These are phyloP conservation scores for Colletotrichum sp. DNA, from an alignment of 2,329 filamentous ascomycete species.

Conservation along the genomic window DNA sequence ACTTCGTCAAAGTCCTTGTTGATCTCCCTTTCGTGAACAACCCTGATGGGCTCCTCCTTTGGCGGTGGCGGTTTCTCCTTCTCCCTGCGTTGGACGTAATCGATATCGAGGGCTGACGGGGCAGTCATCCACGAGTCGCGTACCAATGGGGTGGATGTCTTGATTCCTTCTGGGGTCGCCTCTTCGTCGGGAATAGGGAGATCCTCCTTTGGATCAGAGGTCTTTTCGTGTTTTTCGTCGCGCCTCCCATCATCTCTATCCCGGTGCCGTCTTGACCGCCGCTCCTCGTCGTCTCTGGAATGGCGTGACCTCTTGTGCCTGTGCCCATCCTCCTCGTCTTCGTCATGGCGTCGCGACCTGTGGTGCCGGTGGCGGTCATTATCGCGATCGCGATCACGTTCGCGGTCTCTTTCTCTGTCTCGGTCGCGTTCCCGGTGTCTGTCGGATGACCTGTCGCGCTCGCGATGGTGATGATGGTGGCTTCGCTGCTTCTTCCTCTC, in stretches of 20 bases:
- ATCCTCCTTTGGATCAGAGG: constrained; percentile 54
- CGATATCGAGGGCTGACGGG: constrained; percentile 76
- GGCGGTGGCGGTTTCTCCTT: constrained; percentile 60
- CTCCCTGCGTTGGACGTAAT: constrained; percentile 73
- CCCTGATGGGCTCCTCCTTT: constrained; percentile 68
- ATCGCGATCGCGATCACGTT: constrained; percentile 32
- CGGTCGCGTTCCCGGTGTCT: constrained; percentile 26
- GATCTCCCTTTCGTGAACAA: constrained; percentile 80
- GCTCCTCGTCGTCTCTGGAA: constrained; percentile 53
- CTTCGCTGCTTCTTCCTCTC: constrained; percentile 50
- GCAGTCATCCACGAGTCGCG: constrained; percentile 94
- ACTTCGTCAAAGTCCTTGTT: constrained; percentile 70
- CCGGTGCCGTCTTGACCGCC: constrained; percentile 29
- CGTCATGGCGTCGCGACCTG: constrained; percentile 39
- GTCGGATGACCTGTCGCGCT: constrained; percentile 33
- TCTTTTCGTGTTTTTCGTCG: constrained; percentile 40
- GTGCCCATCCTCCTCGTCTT: constrained; percentile 59
- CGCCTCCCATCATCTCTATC: constrained; percentile 21
- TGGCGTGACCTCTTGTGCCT: constrained; percentile 69
- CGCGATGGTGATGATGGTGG: constrained; percentile 51
- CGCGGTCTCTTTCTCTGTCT: constrained; percentile 19
- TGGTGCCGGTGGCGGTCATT: constrained; percentile 35
- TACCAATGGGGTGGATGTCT: constrained; percentile 47
- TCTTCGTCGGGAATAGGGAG: constrained; percentile 58
- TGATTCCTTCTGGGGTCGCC: constrained; percentile 15